Percentiles rank a stretch among this genome's conserved stretches.
These are phyloP conservation scores for Meira miltonrushii DNA, from an alignment of 1,284 basidiomycete species.

Conservation along the genomic window DNA sequence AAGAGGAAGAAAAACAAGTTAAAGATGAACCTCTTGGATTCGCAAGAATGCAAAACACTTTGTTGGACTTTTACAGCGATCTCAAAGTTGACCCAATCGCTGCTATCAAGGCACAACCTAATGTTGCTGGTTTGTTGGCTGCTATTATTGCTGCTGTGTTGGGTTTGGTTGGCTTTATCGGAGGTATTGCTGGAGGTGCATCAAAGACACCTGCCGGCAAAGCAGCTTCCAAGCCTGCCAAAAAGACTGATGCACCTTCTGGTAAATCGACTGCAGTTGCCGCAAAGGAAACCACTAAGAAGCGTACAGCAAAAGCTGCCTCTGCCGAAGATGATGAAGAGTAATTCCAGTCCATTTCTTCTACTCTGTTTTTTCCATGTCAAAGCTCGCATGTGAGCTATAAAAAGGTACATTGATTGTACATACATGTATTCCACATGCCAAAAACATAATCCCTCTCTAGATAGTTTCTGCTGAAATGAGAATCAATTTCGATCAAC, in stretches of 20 bases:
- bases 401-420: too few relatives aligned
- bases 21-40: conserved; percentile 17
- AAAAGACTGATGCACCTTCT: conserved; percentile 29
- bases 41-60: neutral
- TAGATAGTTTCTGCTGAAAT: too few relatives aligned
- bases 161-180: conserved; percentile 35
- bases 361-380: neutral
- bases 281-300: conserved; percentile 32
- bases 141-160: conserved; percentile 37
- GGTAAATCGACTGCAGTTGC: conserved; percentile 36
- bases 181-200: conserved; percentile 28
- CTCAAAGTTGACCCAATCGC: conserved; percentile 33
- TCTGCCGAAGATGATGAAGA: conserved; percentile 27
- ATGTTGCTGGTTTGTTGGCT: conserved; percentile 37
- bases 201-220: conserved; percentile 9
- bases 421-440: too few relatives aligned
- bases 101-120: conserved; percentile 42
- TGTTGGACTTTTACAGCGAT: conserved; percentile 22
- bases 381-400: neutral
- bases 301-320: conserved; percentile 34
- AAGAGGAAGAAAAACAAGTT: conserved; percentile 19
- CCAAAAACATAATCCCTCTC: too few relatives aligned
- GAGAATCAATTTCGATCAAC: too few relatives aligned
- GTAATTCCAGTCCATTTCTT: neutral
- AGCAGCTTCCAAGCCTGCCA: conserved; percentile 26